Evolutionary conservation across 2,329 filamentous ascomycete species (phyloP).

Genomic region (Triangularia setosa): DNA sequence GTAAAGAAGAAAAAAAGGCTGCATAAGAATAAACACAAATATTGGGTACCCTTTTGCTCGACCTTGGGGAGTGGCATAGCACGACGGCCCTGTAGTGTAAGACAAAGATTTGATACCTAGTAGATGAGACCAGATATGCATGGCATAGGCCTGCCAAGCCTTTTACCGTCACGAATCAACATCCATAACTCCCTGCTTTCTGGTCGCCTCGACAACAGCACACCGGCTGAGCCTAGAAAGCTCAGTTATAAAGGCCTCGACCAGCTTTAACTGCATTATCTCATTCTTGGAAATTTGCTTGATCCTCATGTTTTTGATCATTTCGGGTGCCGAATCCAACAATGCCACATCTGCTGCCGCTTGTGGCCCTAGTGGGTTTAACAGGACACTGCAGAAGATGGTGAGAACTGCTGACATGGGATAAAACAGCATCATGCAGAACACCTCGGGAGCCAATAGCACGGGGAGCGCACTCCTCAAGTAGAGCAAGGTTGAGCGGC

Average conservation of each 20-base stretch:
- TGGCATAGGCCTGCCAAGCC: too few relatives aligned
- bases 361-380: slow-evolving; percentile 41
- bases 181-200: background rate
- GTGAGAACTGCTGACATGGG: slow-evolving; percentile 51
- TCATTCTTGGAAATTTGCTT: slow-evolving; percentile 33
- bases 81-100: too few relatives aligned
- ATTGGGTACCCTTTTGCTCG: too few relatives aligned
- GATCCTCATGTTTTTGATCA: slow-evolving; percentile 34
- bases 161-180: background rate
- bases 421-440: slow-evolving; percentile 56
- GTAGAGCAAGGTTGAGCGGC: slow-evolving; percentile 50
- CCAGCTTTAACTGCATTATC: slow-evolving; percentile 31
- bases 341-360: slow-evolving; percentile 45
- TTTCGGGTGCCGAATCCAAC: slow-evolving; percentile 38
- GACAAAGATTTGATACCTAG: too few relatives aligned
- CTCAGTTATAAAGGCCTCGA: slow-evolving; percentile 39
- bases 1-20: background rate
- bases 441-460: slow-evolving; percentile 41
- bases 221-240: slow-evolving; percentile 35
- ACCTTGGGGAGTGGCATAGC: too few relatives aligned
- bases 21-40: too few relatives aligned
- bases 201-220: slow-evolving; percentile 28
- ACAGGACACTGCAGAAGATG: slow-evolving; percentile 53
- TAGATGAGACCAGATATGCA: too few relatives aligned
- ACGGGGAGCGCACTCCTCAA: slow-evolving; percentile 40